Evolutionary conservation across 345 rosid genomes (phyloP).

Genomic region (Eucalyptus regnans): DNA sequence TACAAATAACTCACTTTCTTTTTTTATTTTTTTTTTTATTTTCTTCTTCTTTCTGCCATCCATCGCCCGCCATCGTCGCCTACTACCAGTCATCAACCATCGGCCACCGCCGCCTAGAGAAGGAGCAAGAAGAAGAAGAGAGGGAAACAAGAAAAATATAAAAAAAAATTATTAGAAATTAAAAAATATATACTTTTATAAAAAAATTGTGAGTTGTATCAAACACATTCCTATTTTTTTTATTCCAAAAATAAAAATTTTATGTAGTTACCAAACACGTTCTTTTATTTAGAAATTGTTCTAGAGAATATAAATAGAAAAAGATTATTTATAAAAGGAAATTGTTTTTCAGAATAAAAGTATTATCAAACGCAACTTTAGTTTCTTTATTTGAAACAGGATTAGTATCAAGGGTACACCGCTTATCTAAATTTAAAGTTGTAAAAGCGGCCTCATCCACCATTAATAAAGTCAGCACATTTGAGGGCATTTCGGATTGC

Average conservation of each 20-base stretch:
- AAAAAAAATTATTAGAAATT: too few species aligned
- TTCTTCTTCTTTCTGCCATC: fast-evolving
- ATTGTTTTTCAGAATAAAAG: fast-evolving
- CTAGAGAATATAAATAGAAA: fast-evolving
- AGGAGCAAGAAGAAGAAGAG: too few species aligned
- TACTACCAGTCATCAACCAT: fast-evolving
- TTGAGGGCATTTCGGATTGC: not conserved
- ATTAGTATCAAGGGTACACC: not conserved
- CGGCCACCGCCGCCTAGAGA: fast-evolving
- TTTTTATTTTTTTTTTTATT: fast-evolving
- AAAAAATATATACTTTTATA: fast-evolving
- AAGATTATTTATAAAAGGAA: too few species aligned
- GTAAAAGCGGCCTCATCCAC: not conserved
- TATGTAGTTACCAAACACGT: fast-evolving
- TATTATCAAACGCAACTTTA: too few species aligned
- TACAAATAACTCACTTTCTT: too few species aligned
- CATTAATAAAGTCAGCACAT: not conserved
- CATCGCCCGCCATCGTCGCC: fast-evolving
- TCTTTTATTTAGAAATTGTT: fast-evolving
- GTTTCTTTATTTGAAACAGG: not conserved
- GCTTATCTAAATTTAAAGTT: not conserved
- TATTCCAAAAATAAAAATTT: too few species aligned
- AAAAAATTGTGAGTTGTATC: fast-evolving
- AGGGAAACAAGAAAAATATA: too few species aligned
- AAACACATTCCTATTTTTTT: too few species aligned